phyloP scores from a whole-genome alignment of 108 stramenopile species.

The Mayamaea pseudoterrestris region DNA sequence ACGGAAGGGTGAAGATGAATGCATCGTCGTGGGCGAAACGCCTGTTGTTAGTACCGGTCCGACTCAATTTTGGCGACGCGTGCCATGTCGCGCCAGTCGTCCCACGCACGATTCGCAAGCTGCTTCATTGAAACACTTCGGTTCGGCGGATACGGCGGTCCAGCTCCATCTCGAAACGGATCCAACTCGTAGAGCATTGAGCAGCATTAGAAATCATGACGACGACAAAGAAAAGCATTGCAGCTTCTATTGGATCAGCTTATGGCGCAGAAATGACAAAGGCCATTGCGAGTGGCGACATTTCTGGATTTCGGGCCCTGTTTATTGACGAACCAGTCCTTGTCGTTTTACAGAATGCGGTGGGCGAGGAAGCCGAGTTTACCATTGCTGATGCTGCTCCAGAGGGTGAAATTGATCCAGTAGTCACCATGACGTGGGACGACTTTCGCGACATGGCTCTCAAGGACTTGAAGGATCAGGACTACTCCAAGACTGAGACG shows the following conservation, averaged over 20 bases:
- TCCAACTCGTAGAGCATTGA: no score
- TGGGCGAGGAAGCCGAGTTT: not conserved
- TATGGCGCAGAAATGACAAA: slow-evolving; percentile 5
- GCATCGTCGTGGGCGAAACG: no score
- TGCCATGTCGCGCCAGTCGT: no score
- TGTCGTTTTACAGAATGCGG: slow-evolving; percentile 1
- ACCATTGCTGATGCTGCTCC: not conserved
- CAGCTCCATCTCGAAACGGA: no score
- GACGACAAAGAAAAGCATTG: no score
- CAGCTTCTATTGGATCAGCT: not conserved
- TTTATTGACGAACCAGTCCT: slow-evolving; percentile 1
- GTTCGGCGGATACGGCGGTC: no score
- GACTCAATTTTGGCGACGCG: no score
- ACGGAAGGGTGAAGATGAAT: no score
- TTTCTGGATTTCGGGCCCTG: not conserved
- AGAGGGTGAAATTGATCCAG: not conserved
- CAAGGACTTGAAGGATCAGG: slow-evolving; percentile 5
- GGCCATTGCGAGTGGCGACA: slow-evolving; percentile 2
- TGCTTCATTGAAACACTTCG: no score
- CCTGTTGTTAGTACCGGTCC: no score
- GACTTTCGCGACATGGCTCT: not conserved
- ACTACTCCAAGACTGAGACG: slow-evolving; percentile 3
- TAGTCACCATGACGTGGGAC: slow-evolving; percentile 2
- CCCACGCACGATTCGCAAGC: no score
- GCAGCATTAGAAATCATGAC: no score